These are phyloP conservation scores for Inga leiocalycina DNA, from an alignment of 306 rosid genomes.

Conservation along the genomic window DNA sequence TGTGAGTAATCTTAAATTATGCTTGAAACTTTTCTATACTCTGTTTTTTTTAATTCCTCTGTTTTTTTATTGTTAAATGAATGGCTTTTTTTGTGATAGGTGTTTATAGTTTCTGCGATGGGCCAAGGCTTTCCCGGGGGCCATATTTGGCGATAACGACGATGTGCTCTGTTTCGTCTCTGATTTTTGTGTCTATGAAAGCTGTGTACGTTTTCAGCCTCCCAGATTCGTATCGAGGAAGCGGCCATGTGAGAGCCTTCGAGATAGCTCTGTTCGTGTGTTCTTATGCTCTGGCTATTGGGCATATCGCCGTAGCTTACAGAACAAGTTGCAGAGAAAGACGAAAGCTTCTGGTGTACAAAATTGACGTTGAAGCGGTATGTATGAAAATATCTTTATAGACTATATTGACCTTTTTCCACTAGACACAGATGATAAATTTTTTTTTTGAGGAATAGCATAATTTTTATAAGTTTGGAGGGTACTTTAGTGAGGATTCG, in stretches of 20 bases:
- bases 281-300: conserved; percentile 61
- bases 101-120: conserved; percentile 76
- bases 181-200: conserved; percentile 60
- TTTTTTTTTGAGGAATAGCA: background rate
- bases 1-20: conserved; percentile 41
- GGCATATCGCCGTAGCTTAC: conserved; percentile 66
- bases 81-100: conserved; percentile 35
- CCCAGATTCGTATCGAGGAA: conserved; percentile 29
- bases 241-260: conserved; percentile 38
- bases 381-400: conserved; percentile 29
- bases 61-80: background rate
- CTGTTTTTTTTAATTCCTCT: background rate
- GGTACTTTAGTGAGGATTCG: background rate
- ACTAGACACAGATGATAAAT: background rate
- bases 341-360: conserved; percentile 72
- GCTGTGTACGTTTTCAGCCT: conserved; percentile 56
- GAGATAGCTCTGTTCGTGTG: conserved; percentile 60
- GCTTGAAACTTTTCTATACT: background rate
- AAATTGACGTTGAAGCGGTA: conserved; percentile 80
- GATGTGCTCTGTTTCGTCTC: conserved; percentile 54
- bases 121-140: conserved; percentile 64
- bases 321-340: conserved; percentile 78
- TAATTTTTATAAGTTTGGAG: background rate
- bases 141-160: conserved; percentile 71
- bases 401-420: background rate